These are phyloP conservation scores for Calonectria multiphialidica DNA, from an alignment of 2,329 filamentous ascomycete species.

Conservation along the genomic window DNA sequence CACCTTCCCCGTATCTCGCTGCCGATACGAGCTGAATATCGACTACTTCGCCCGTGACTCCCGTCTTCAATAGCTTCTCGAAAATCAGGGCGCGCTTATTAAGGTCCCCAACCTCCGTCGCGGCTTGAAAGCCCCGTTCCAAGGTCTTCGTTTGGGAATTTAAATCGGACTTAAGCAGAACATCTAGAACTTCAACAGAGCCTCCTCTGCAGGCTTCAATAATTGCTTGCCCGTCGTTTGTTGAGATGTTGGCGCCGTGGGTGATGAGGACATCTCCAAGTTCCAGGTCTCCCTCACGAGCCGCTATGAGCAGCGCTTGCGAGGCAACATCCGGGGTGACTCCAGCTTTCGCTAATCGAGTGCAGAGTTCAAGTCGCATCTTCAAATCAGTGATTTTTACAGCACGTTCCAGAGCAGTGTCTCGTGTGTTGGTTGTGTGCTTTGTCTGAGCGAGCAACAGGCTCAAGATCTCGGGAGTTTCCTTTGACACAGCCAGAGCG, in stretches of 20 bases:
- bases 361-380: conserved; percentile 57
- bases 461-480: conserved; percentile 58
- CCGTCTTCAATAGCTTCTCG: conserved; percentile 61
- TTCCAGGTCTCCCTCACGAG: conserved; percentile 64
- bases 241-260: conserved; percentile 64
- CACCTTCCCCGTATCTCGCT: conserved; percentile 62
- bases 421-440: conserved; percentile 53
- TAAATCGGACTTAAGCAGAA: conserved; percentile 59
- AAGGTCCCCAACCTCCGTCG: conserved; percentile 64
- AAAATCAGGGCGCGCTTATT: conserved; percentile 63
- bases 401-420: conserved; percentile 57
- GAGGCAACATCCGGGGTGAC: conserved; percentile 60
- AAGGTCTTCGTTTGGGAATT: conserved; percentile 57
- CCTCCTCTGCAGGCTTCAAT: conserved; percentile 67
- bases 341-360: conserved; percentile 59
- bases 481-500: conserved; percentile 58
- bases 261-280: conserved; percentile 64
- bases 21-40: conserved; percentile 66
- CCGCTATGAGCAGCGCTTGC: conserved; percentile 62
- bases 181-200: conserved; percentile 60
- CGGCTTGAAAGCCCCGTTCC: conserved; percentile 66
- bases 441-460: conserved; percentile 55
- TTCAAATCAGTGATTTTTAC: conserved; percentile 55
- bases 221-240: conserved; percentile 65
- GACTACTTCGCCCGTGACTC: conserved; percentile 63